phyloP scores from a whole-genome alignment of 1,139 yeast species.

The Taphrina flavorubra region DNA sequence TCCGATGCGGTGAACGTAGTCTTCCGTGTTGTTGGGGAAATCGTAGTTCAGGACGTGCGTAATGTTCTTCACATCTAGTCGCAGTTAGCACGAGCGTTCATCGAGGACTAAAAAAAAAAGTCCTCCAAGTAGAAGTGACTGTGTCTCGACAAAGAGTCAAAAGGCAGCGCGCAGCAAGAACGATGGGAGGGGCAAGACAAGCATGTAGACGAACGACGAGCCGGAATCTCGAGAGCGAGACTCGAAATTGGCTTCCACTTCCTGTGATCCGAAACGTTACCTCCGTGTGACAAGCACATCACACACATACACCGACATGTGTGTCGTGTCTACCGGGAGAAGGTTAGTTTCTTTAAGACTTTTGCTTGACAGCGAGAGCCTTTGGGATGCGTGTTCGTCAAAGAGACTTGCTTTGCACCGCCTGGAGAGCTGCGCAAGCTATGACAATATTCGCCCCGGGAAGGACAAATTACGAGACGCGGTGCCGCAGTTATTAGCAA shows the following conservation, averaged over 20 bases:
- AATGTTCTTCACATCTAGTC: conserved; percentile 91
- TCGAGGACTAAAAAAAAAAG: background rate
- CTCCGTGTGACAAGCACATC: conserved; percentile 3
- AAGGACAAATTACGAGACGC: conserved; percentile 16
- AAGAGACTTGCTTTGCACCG: conserved; percentile 17
- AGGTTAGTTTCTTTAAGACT: background rate
- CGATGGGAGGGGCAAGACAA: conserved; percentile 23
- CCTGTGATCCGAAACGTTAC: conserved; percentile 8
- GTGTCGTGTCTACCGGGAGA: conserved; percentile 1
- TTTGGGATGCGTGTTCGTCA: conserved; percentile 25
- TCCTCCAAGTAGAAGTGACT: conserved; percentile 22
- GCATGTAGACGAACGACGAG: conserved; percentile 21
- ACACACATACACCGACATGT: background rate
- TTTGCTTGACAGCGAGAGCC: background rate
- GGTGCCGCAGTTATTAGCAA: conserved; percentile 15
- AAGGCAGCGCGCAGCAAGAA: conserved; percentile 23
- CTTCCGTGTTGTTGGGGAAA: conserved; percentile 97
- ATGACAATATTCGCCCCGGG: conserved; percentile 2
- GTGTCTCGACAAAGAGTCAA: conserved; percentile 21
- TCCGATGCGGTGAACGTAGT: conserved; percentile 93
- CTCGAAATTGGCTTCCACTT: conserved; percentile 7
- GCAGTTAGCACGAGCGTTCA: conserved; percentile 15
- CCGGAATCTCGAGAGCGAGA: conserved; percentile 1
- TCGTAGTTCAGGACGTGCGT: conserved; percentile 91
- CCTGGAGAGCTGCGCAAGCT: conserved; percentile 21